Evolutionary conservation across 306 rosid species (phyloP).

Genomic region (Boehmeria nivea): DNA sequence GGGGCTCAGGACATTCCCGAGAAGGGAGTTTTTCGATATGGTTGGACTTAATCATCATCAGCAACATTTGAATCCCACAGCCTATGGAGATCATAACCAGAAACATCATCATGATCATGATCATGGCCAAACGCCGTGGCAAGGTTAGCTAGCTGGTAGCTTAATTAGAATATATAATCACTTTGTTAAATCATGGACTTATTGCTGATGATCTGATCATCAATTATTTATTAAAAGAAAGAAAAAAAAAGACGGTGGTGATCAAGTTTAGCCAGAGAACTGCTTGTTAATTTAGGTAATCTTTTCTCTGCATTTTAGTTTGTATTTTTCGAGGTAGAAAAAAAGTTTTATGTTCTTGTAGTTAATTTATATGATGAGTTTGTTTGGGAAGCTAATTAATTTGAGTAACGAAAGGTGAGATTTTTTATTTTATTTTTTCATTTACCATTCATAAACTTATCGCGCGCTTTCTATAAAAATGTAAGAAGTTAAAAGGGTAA

Average conservation of each 20-base stretch:
- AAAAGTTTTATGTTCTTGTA: no score
- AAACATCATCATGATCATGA: conserved; percentile 32
- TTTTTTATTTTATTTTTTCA: no score
- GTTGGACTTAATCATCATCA: conserved; percentile 36
- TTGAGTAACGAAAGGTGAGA: no score
- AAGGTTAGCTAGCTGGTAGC: conserved; percentile 20
- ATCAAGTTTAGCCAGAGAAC: neutral
- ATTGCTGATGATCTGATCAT: no score
- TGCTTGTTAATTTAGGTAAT: no score
- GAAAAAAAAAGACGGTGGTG: no score
- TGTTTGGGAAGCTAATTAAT: no score
- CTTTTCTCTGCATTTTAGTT: neutral
- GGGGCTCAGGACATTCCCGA: conserved; percentile 50
- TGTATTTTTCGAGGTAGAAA: neutral
- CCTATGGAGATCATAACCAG: conserved; percentile 19
- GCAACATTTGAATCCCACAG: conserved; percentile 30
- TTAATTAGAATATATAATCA: neutral
- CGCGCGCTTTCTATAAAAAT: no score
- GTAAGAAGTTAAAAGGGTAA: no score
- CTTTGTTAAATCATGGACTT: neutral
- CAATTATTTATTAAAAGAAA: no score
- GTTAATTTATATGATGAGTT: no score
- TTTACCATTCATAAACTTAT: no score
- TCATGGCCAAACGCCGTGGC: conserved; percentile 46
- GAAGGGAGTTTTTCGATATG: conserved; percentile 33